phyloP scores from a whole-genome alignment of 2,329 filamentous ascomycete genomes.

The Fusarium falciforme region DNA sequence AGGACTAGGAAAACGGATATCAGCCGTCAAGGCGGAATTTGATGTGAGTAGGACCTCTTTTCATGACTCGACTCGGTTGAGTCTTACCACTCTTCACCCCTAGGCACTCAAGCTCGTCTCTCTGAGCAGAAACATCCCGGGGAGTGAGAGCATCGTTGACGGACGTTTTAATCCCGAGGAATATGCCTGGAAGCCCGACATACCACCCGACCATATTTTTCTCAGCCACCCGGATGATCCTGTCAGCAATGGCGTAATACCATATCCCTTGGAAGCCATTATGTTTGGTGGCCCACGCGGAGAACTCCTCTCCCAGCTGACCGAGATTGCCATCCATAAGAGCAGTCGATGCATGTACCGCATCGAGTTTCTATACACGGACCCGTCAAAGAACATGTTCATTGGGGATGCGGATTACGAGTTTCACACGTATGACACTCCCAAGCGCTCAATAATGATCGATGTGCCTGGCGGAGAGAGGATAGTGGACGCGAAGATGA shows the following conservation, averaged over 20 bases:
- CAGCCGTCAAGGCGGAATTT: slow-evolving; percentile 12
- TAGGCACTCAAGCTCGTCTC: background rate
- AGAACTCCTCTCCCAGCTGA: background rate
- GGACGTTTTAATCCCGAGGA: background rate
- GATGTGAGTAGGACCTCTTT: background rate
- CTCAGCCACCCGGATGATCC: background rate
- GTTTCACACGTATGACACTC: rapidly evolving
- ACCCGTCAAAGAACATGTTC: background rate
- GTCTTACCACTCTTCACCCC: background rate
- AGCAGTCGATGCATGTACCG: rapidly evolving
- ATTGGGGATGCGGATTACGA: background rate
- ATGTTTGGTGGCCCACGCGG: background rate
- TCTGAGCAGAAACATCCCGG: background rate
- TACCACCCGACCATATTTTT: background rate
- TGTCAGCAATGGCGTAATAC: background rate
- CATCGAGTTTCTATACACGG: background rate
- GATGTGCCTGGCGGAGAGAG: background rate
- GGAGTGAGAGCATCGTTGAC: background rate
- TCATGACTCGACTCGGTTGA: background rate
- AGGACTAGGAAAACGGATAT: background rate
- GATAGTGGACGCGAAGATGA: background rate
- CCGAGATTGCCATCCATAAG: background rate
- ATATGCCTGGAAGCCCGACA: background rate
- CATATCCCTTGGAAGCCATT: background rate
- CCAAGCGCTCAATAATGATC: background rate